phyloP scores from a whole-genome alignment of 2,329 filamentous ascomycete genomes.

The Cladosporium phlei region DNA sequence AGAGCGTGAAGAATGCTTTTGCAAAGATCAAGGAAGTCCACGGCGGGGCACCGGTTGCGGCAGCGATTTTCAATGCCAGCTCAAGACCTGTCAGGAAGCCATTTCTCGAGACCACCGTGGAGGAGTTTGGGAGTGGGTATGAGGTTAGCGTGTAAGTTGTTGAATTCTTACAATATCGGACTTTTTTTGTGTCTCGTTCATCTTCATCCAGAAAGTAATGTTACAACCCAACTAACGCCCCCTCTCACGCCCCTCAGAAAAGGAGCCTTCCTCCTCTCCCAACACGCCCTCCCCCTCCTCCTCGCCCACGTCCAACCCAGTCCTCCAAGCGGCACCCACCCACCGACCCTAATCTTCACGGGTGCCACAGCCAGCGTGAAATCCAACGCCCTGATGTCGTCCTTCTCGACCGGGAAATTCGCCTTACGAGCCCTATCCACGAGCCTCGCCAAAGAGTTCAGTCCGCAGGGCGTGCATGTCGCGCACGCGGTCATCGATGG shows the following conservation, averaged over 20 bases:
- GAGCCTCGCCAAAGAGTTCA: slow-evolving; percentile 53
- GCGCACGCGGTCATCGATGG: slow-evolving; percentile 58
- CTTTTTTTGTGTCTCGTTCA: no score
- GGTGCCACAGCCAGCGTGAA: slow-evolving; percentile 50
- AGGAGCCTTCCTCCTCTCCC: slow-evolving; percentile 53
- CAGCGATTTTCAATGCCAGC: slow-evolving; percentile 67
- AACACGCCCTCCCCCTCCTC: slow-evolving; percentile 50
- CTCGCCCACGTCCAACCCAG: slow-evolving; percentile 47
- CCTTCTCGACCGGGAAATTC: slow-evolving; percentile 15
- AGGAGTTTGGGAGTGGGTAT: slow-evolving; percentile 51
- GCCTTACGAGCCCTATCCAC: slow-evolving; percentile 50
- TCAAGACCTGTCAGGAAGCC: slow-evolving; percentile 56
- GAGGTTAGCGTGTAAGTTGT: slow-evolving; percentile 48
- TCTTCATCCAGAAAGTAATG: no score
- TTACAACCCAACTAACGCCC: no score
- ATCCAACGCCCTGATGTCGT: slow-evolving; percentile 41
- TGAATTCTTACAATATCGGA: no score
- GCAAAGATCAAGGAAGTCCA: slow-evolving; percentile 57
- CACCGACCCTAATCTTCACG: slow-evolving; percentile 53
- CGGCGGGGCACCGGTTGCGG: slow-evolving; percentile 42
- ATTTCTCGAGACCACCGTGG: slow-evolving; percentile 55
- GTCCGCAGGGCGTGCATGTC: slow-evolving; percentile 53
- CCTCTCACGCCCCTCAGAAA: not conserved
- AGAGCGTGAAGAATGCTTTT: slow-evolving; percentile 56
- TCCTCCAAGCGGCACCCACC: slow-evolving; percentile 43